A percentile compares a stretch with the other conserved stretches of the same genome.
Conservation (phyloP, 768 basidiomycete species). For the Tephrocybe sp. region DNA sequence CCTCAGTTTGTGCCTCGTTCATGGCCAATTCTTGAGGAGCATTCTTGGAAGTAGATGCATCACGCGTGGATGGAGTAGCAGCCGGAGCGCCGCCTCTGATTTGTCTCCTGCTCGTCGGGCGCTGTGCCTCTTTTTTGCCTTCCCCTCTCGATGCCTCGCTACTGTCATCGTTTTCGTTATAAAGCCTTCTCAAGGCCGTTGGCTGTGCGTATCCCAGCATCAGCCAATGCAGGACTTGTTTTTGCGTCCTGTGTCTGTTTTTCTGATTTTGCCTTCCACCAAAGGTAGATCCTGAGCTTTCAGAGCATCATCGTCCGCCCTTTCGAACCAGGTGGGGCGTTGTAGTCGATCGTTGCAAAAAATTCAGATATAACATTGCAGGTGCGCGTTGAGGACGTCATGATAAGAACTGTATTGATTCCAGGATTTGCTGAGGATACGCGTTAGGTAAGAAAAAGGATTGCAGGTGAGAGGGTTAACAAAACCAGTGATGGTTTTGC, state of each 20-base stretch:
- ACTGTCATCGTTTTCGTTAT: slow-evolving; percentile 36
- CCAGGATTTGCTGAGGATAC: slow-evolving; percentile 41
- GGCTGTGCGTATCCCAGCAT: slow-evolving; percentile 17
- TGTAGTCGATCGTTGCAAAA: slow-evolving; percentile 60
- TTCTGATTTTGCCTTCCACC: slow-evolving; percentile 68
- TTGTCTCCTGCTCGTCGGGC: slow-evolving; percentile 63
- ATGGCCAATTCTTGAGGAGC: slow-evolving; percentile 25
- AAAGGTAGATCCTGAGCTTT: slow-evolving; percentile 69
- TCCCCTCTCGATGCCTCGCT: slow-evolving; percentile 82
- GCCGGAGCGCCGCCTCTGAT: slow-evolving; percentile 69
- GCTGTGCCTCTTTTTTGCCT: slow-evolving; percentile 59
- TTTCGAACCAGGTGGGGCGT: slow-evolving; percentile 55
- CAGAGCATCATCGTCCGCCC: slow-evolving; percentile 79
- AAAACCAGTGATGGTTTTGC: slow-evolving; percentile 26
- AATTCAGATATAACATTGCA: slow-evolving; percentile 78
- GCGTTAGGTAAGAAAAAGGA: too few relatives aligned
- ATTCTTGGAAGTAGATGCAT: slow-evolving; percentile 4
- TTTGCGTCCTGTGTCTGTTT: slow-evolving; percentile 36
- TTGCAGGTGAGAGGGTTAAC: too few relatives aligned
- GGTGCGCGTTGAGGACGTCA: slow-evolving; percentile 80
- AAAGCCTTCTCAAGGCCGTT: slow-evolving; percentile 23
- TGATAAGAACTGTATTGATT: slow-evolving; percentile 78
- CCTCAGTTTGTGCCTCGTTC: slow-evolving; percentile 41
- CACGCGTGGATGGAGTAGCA: slow-evolving; percentile 15
- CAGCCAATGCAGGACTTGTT: slow-evolving; percentile 24